Percentiles rank a stretch among this genome's conserved stretches.
Conservation (phyloP, 2,329 filamentous ascomycete species). For the Herpotrichia juniperi region DNA sequence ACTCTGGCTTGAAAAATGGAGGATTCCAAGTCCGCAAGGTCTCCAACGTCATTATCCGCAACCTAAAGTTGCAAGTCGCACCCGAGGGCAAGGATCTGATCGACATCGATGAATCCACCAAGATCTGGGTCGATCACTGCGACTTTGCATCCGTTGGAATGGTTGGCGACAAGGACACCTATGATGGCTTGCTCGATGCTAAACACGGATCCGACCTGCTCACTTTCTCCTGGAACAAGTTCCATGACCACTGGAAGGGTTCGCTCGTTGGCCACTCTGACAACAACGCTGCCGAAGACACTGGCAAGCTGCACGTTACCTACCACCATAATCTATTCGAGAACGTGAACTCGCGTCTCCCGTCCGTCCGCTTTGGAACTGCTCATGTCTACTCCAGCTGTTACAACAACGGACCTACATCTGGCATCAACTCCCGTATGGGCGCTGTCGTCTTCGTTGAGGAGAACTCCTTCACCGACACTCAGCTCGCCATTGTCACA, state of each 20-base stretch:
- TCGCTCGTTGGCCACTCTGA: conserved; percentile 66
- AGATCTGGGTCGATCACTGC: conserved; percentile 69
- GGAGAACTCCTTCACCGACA: conserved; percentile 61
- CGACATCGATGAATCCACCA: conserved; percentile 62
- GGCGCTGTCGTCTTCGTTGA: conserved; percentile 53
- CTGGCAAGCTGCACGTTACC: conserved; percentile 66
- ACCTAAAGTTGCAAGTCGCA: conserved; percentile 64
- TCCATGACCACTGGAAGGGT: conserved; percentile 68
- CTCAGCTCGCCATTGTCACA: conserved; percentile 63
- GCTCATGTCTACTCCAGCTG: conserved; percentile 65
- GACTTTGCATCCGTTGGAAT: conserved; percentile 64
- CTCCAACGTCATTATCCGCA: conserved; percentile 67
- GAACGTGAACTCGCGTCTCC: conserved; percentile 68
- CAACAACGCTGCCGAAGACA: conserved; percentile 57
- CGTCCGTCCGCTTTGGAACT: conserved; percentile 70
- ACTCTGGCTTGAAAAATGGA: conserved; percentile 47
- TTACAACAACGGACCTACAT: conserved; percentile 42
- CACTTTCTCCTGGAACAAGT: conserved; percentile 60
- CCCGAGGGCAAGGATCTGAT: conserved; percentile 66
- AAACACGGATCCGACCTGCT: conserved; percentile 68
- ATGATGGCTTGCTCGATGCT: conserved; percentile 59
- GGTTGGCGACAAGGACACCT: conserved; percentile 36
- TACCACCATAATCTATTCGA: conserved; percentile 71
- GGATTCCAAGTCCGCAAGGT: conserved; percentile 61
- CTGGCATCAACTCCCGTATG: conserved; percentile 52